phyloP scores from a whole-genome alignment of 2,329 filamentous ascomycete genomes.

The Trichophyton equinum region DNA sequence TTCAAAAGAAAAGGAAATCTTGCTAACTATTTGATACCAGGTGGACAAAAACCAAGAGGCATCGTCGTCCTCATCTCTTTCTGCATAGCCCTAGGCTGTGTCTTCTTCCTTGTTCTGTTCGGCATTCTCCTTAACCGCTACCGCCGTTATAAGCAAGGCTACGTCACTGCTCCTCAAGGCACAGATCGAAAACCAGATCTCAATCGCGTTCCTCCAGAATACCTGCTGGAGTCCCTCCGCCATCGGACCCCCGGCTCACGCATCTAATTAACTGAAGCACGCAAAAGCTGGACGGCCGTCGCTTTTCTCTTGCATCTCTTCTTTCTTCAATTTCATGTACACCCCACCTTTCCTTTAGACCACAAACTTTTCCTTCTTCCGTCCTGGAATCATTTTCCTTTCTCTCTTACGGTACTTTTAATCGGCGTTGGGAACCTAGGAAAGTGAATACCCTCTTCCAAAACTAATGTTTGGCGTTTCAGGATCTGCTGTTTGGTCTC shows the following conservation, averaged over 20 bases:
- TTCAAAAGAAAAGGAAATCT: background rate
- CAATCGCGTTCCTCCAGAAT: constrained; percentile 35
- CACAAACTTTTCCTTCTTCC: constrained; percentile 8
- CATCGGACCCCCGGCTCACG: constrained; percentile 25
- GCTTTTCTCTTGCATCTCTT: background rate
- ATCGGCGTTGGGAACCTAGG: constrained; percentile 18
- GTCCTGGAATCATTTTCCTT: constrained; percentile 5
- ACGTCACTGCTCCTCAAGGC: constrained; percentile 34
- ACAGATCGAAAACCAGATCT: constrained; percentile 37
- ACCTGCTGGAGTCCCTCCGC: constrained; percentile 32
- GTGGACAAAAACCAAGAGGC: constrained; percentile 30
- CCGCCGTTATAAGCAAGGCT: constrained; percentile 36
- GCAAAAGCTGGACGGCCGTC: background rate
- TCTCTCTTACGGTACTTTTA: constrained; percentile 16
- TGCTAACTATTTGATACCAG: constrained; percentile 17
- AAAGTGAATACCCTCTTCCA: constrained; percentile 25
- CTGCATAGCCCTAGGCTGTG: constrained; percentile 35
- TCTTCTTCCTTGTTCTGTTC: constrained; percentile 37
- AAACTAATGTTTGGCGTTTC: constrained; percentile 12
- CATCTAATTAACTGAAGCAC: constrained; percentile 13
- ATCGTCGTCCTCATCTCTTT: constrained; percentile 37
- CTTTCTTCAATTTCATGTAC: background rate
- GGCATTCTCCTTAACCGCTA: constrained; percentile 38
- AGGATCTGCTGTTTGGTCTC: constrained; percentile 8
- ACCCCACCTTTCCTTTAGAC: background rate